Evolutionary conservation across 2,329 filamentous ascomycete species (phyloP).

Genomic region (Ceratocystis cubensis): DNA sequence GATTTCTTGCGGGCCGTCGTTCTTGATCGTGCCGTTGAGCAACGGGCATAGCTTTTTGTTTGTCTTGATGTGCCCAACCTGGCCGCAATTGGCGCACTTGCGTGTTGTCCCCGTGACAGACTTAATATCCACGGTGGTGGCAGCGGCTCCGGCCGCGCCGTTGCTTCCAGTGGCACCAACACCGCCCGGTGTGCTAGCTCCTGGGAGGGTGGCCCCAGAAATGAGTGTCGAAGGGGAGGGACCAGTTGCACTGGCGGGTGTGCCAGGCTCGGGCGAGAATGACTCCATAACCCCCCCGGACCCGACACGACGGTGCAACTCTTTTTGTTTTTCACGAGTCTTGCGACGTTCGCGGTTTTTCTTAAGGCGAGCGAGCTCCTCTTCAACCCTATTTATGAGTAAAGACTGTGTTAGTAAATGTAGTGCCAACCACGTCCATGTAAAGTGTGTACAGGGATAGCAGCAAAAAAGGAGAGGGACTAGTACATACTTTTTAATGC

Average conservation of each 20-base stretch:
- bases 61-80: conserved; percentile 95
- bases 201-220: background rate
- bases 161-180: background rate
- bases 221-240: background rate
- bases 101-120: conserved; percentile 53
- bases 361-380: conserved; percentile 70
- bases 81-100: conserved; percentile 95
- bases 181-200: background rate
- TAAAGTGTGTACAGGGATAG: background rate
- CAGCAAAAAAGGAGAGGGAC: background rate
- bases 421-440: no score
- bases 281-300: conserved; percentile 31
- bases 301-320: conserved; percentile 34
- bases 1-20: conserved; percentile 42
- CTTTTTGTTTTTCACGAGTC: conserved; percentile 82
- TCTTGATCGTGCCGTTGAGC: conserved; percentile 69
- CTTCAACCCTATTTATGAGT: conserved; percentile 35
- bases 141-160: background rate
- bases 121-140: background rate
- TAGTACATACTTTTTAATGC: conserved; percentile 30
- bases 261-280: conserved; percentile 37
- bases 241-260: conserved; percentile 38
- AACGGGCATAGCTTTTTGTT: conserved; percentile 94
- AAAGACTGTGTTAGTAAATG: background rate
- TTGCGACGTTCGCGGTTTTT: conserved; percentile 85